Base-by-base conservation (phyloP, 257 asterid species). In the Nicotiana noctiflora region DNA sequence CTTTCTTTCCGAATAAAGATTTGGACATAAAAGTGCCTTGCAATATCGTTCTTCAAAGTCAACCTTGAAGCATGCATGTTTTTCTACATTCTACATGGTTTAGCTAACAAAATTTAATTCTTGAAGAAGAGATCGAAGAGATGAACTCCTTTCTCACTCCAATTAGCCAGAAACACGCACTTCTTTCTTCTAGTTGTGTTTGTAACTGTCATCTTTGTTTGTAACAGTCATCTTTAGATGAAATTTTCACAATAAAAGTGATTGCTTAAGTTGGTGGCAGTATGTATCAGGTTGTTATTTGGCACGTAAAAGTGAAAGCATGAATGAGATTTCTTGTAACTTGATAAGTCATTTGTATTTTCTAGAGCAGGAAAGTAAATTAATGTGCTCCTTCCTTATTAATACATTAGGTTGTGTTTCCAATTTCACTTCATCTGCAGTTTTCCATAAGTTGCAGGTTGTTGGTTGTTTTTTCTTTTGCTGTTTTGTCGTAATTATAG, bases 331-430 rank as follows among this genome's bases (percentile, higher is more conserved):
- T 40, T 68, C 5, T 19, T 18, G 31, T 68, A 21, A 44, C 34
- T 70, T 70, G 59, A 70, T 44, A 13, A 15, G 27, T 44, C 56
- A 12, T 70, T 44, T 12, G 15, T 44, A 11, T 40, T 70, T 32
- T 70, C 77, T 70, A 17, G 19, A 46, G 31, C 7, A 4, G 34
- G 18, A 44, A 70, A 70, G 59, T 70, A 23, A 72, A 46, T 46
- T 46, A 23, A 46, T 49, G 78, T 49, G 21, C 34, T 49, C 5
- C 17, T 46, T 72, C 78, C 15, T 72, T 46, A 23, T 46, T 25
- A 49, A 49, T 32, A 21, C 79, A 74, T 25, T 49, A 72, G 77
- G 15, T 14, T 74, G 51, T 74, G 44, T 74, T 74, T 74, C 79
- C 79, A 49, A 74, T 23, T 74, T 49, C 61, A 49, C 61, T 14